phyloP scores from a whole-genome alignment of 2,329 filamentous ascomycete genomes.

The Phaeosphaeriaceae sp. region DNA sequence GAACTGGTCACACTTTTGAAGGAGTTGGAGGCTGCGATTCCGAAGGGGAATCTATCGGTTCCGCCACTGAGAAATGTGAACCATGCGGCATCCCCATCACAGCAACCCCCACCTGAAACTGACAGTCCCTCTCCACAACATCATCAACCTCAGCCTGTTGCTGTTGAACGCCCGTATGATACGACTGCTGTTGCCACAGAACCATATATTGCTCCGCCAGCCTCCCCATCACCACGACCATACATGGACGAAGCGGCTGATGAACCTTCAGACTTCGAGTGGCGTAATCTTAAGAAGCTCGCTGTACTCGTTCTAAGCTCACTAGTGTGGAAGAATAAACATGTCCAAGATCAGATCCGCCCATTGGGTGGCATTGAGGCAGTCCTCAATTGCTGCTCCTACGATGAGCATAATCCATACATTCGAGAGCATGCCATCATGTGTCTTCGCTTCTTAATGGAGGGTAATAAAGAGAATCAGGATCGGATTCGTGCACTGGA shows the following conservation, averaged over 20 bases:
- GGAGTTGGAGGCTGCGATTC: constrained; percentile 85
- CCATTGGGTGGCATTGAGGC: constrained; percentile 85
- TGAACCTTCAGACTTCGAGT: constrained; percentile 70
- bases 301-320: constrained; percentile 89
- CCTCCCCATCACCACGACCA: constrained; percentile 49
- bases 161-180: constrained; percentile 72
- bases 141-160: constrained; percentile 44
- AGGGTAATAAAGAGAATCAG: constrained; percentile 75
- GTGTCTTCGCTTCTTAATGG: constrained; percentile 64
- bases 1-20: constrained; percentile 87
- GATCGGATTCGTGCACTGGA: constrained; percentile 71
- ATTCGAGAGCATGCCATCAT: constrained; percentile 78
- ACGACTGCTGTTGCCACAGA: constrained; percentile 52
- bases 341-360: constrained; percentile 87
- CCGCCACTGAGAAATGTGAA: constrained; percentile 59
- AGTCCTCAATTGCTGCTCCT: constrained; percentile 85
- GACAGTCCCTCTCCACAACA: constrained; percentile 13
- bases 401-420: constrained; percentile 92
- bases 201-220: constrained; percentile 48
- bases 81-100: constrained; percentile 40
- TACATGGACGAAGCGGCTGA: constrained; percentile 58
- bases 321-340: constrained; percentile 83
- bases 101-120: constrained; percentile 38
- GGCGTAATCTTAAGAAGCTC: constrained; percentile 88
- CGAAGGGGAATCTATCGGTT: constrained; percentile 66